phyloP scores from a whole-genome alignment of 768 basidiomycete species.

The Crepidotus variabilis region DNA sequence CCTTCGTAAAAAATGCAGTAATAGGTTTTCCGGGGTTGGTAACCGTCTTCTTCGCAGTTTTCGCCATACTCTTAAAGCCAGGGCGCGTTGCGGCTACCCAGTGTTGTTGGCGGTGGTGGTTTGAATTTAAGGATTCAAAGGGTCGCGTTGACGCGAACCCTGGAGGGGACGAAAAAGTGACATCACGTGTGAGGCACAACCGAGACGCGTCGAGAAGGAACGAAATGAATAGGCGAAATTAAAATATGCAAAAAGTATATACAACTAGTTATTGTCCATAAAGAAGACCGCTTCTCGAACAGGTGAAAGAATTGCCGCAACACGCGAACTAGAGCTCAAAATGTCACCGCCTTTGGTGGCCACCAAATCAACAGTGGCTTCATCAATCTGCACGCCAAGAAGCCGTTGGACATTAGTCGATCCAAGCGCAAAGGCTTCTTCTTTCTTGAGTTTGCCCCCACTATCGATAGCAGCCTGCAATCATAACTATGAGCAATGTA shows the following conservation, averaged over 20 bases:
- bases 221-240: neutral
- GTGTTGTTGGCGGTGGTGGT: neutral
- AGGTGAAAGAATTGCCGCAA: slow-evolving; percentile 52
- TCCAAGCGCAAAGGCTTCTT: slow-evolving; percentile 42
- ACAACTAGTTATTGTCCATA: neutral
- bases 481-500: neutral
- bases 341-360: slow-evolving; percentile 50
- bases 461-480: slow-evolving; percentile 41
- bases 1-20: slow-evolving; percentile 44
- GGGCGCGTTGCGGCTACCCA: neutral
- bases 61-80: slow-evolving; percentile 18
- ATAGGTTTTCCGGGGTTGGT: slow-evolving; percentile 27
- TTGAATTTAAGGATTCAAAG: neutral
- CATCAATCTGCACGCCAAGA: slow-evolving; percentile 31
- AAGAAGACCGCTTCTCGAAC: slow-evolving; percentile 37
- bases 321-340: slow-evolving; percentile 42
- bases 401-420: slow-evolving; percentile 41
- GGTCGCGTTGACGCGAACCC: neutral
- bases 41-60: slow-evolving; percentile 23
- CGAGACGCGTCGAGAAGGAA: neutral
- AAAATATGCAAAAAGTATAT: neutral
- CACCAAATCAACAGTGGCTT: slow-evolving; percentile 49
- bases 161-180: neutral
- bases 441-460: slow-evolving; percentile 34
- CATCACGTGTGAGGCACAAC: neutral